phyloP scores from a whole-genome alignment of 129 eudicot species.

The Ambrosia artemisiifolia region DNA sequence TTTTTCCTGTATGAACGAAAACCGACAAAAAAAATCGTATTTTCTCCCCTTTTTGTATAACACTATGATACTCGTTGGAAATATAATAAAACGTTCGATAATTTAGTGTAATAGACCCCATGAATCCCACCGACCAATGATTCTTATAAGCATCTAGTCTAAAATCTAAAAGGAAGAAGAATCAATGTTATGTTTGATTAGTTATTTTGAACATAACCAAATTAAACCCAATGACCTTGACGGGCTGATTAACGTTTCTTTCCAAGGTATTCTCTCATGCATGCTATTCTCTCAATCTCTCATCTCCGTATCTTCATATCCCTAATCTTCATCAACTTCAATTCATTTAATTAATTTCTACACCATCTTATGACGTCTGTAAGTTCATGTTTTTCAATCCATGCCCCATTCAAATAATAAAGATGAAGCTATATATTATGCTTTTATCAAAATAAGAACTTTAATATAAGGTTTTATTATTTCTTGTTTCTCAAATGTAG shows the following conservation, averaged over 20 bases:
- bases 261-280: constrained; percentile 12
- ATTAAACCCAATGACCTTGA: neutral
- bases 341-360: neutral
- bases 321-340: too few species aligned
- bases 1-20: too few species aligned
- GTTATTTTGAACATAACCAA: neutral
- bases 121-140: too few species aligned
- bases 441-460: neutral
- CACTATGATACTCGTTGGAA: too few species aligned
- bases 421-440: neutral
- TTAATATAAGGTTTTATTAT: neutral
- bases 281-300: constrained; percentile 13
- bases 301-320: constrained; percentile 14
- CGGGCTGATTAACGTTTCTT: constrained; percentile 3
- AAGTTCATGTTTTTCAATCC: constrained; percentile 18
- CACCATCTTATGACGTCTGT: constrained; percentile 39
- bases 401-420: neutral
- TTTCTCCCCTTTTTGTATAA: too few species aligned
- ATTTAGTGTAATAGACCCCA: too few species aligned
- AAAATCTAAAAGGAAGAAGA: neutral
- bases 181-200: neutral
- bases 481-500: constrained; percentile 21
- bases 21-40: too few species aligned
- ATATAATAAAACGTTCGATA: too few species aligned
- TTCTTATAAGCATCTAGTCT: too few species aligned